These are phyloP conservation scores for Beauveria varroae DNA, from an alignment of 2,329 filamentous ascomycete genomes.

Conservation along the genomic window DNA sequence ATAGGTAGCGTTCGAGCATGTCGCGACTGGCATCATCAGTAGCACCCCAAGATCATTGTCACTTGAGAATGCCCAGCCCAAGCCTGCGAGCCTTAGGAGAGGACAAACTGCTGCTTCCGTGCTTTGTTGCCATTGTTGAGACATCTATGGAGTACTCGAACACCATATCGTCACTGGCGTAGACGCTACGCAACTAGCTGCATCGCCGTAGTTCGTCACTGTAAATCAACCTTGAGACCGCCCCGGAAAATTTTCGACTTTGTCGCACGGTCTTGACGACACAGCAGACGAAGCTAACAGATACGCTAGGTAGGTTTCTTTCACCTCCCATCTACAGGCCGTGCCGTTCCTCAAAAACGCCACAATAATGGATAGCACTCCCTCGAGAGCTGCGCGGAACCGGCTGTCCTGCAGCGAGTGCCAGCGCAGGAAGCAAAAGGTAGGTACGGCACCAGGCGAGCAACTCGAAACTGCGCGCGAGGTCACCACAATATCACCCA, in stretches of 20 bases:
- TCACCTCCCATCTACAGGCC: background rate
- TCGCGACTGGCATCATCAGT: background rate
- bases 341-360: background rate
- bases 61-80: background rate
- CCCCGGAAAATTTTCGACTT: background rate
- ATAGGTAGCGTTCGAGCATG: background rate
- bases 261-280: background rate
- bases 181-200: background rate
- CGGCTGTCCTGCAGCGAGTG: slow-evolving; percentile 37
- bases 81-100: too few relatives aligned
- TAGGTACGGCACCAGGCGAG: slow-evolving; percentile 21
- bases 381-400: slow-evolving; percentile 2
- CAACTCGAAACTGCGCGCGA: background rate
- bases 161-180: background rate
- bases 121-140: too few relatives aligned
- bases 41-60: background rate
- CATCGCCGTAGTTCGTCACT: too few relatives aligned
- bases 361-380: background rate
- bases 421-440: slow-evolving; percentile 33
- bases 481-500: background rate
- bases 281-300: background rate
- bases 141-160: background rate
- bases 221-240: too few relatives aligned
- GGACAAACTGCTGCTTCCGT: too few relatives aligned
- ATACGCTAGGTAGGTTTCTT: background rate